Percentiles rank a stretch among this genome's conserved stretches.
Evolutionary conservation across 768 basidiomycete species (phyloP).

Genomic region (Boletellus emodensis): DNA sequence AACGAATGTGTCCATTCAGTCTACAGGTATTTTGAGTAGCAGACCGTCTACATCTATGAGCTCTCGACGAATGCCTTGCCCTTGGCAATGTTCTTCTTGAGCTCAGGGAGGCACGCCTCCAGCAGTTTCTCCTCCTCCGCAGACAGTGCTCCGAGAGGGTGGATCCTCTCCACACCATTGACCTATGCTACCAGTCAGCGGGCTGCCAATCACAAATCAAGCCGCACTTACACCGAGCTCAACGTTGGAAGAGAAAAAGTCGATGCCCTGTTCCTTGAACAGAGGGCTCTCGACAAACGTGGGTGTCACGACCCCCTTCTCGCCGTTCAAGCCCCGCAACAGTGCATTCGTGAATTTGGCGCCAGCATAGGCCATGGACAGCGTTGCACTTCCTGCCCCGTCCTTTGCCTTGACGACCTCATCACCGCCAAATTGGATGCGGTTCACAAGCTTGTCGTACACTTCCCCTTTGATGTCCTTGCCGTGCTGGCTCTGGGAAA

Average conservation of each 20-base stretch:
- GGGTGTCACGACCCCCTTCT: conserved; percentile 68
- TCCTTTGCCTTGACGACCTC: conserved; percentile 99
- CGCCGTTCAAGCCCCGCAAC: conserved; percentile 60
- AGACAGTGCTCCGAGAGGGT: conserved; percentile 75
- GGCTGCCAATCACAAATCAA: not conserved
- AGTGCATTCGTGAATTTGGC: conserved; percentile 63
- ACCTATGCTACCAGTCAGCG: conserved; percentile 36
- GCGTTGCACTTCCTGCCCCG: conserved; percentile 69
- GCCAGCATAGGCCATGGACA: conserved; percentile 77
- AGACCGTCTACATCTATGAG: conserved; percentile 25
- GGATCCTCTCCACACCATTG: conserved; percentile 91
- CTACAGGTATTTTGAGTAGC: conserved; percentile 20
- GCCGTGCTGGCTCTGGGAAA: conserved; percentile 75
- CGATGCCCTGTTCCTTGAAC: conserved; percentile 79
- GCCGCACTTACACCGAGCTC: conserved; percentile 76
- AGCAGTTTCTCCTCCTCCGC: conserved; percentile 83
- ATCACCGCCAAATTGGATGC: conserved; percentile 97
- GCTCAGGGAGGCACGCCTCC: conserved; percentile 82
- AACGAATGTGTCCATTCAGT: conserved; percentile 6
- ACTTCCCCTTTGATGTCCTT: conserved; percentile 70
- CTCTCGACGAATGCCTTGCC: conserved; percentile 71
- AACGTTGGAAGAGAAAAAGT: conserved; percentile 93
- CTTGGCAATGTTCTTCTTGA: conserved; percentile 99
- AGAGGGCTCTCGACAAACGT: conserved; percentile 89
- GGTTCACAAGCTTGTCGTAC: conserved; percentile 76